These are phyloP conservation scores for Rehmannia glutinosa DNA, from an alignment of 257 asterid species.

Conservation along the genomic window DNA sequence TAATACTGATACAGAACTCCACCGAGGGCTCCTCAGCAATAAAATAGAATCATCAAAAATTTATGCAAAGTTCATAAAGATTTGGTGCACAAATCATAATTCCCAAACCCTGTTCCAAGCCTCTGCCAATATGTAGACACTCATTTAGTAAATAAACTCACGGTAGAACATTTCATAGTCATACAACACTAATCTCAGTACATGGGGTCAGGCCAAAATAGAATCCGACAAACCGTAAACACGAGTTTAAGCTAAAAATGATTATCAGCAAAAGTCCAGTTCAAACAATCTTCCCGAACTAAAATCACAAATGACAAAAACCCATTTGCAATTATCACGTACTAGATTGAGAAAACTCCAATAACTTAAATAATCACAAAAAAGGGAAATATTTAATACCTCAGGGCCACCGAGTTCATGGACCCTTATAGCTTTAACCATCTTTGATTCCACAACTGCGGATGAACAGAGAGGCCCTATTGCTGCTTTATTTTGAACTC, in stretches of 20 bases:
- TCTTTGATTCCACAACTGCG: conserved; percentile 21
- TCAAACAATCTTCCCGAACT: background rate
- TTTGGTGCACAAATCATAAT: background rate
- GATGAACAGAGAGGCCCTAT: conserved; percentile 25
- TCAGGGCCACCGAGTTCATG: conserved; percentile 75
- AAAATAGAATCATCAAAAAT: background rate
- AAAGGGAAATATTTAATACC: conserved; percentile 1
- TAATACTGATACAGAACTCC: background rate
- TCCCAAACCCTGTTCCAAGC: background rate
- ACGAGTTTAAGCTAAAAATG: background rate
- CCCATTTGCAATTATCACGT: background rate
- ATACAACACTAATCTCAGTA: background rate
- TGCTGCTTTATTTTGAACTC: background rate
- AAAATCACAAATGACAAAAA: conserved; percentile 1
- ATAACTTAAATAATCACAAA: background rate
- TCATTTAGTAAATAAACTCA: background rate
- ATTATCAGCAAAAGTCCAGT: background rate
- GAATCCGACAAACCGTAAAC: background rate
- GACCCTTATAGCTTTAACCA: conserved; percentile 80
- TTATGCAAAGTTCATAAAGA: background rate
- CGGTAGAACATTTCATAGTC: background rate
- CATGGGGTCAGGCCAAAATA: background rate
- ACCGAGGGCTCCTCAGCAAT: background rate
- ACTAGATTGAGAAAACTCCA: background rate
- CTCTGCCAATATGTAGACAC: background rate